Conservation (phyloP, 345 rosid species). For the Citrus glauca region DNA sequence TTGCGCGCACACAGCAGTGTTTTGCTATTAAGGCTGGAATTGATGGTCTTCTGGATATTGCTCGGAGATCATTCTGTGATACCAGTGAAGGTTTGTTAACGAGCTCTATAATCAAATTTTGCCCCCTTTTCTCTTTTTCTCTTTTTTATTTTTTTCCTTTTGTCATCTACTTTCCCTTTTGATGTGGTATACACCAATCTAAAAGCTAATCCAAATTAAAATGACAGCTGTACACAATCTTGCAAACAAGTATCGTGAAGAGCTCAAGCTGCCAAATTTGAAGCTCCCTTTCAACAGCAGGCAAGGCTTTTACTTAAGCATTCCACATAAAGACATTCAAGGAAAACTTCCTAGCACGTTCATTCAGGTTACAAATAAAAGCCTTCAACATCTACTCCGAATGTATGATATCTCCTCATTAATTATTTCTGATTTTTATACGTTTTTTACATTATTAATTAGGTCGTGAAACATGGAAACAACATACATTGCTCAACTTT, state of each 20-base stretch:
- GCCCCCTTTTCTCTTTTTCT: not conserved
- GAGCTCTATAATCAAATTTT: constrained; percentile 6
- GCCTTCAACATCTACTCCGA: constrained; percentile 11
- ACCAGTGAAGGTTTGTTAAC: constrained; percentile 80
- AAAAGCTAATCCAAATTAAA: constrained; percentile 11
- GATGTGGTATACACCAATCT: constrained; percentile 14
- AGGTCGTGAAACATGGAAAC: constrained; percentile 92
- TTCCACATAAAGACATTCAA: constrained; percentile 78
- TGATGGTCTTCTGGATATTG: constrained; percentile 92
- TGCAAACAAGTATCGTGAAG: constrained; percentile 86
- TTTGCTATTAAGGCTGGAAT: constrained; percentile 95
- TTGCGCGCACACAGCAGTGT: constrained; percentile 98
- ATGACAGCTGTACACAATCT: constrained; percentile 82
- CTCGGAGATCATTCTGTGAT: constrained; percentile 91
- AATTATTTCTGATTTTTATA: constrained; percentile 16
- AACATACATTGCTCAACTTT: constrained; percentile 85
- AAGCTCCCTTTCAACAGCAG: constrained; percentile 94
- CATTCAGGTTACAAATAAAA: constrained; percentile 59
- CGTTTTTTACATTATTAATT: constrained; percentile 24
- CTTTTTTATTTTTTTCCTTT: not conserved
- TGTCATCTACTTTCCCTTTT: constrained; percentile 3
- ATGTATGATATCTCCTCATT: constrained; percentile 5
- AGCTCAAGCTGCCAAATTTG: constrained; percentile 78
- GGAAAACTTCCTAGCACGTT: constrained; percentile 91
- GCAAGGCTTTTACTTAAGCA: constrained; percentile 97